Evolutionary conservation across 2,329 filamentous ascomycete species (phyloP).

Genomic region (Apiospora arundinis): DNA sequence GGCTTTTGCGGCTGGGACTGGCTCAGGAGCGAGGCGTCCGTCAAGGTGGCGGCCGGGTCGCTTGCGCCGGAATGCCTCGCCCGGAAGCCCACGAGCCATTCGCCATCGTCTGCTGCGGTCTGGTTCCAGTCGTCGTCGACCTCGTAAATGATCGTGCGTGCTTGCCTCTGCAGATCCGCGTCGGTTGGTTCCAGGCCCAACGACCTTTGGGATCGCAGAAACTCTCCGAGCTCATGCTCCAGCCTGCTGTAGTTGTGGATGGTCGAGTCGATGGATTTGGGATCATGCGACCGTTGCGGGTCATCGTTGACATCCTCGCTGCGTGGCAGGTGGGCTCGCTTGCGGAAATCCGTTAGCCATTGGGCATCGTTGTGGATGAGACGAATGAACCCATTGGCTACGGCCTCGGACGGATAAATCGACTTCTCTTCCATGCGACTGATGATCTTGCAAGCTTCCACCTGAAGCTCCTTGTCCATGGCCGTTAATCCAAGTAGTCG

Average conservation of each 20-base stretch:
- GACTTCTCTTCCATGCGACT: slow-evolving; percentile 61
- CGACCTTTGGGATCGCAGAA: slow-evolving; percentile 51
- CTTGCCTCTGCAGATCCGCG: slow-evolving; percentile 60
- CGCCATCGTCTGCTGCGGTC: slow-evolving; percentile 62
- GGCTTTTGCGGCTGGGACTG: slow-evolving; percentile 27
- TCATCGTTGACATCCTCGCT: slow-evolving; percentile 60
- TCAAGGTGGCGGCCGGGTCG: slow-evolving; percentile 32
- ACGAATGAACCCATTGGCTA: slow-evolving; percentile 63
- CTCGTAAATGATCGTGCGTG: slow-evolving; percentile 66
- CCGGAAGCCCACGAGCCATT: slow-evolving; percentile 61
- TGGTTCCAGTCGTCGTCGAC: slow-evolving; percentile 68
- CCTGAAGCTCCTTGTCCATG: slow-evolving; percentile 65
- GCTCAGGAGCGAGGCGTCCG: slow-evolving; percentile 27
- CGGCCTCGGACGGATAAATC: slow-evolving; percentile 53
- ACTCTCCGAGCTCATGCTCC: slow-evolving; percentile 62
- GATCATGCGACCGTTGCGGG: slow-evolving; percentile 57
- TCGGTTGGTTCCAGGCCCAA: slow-evolving; percentile 58
- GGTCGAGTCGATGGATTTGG: slow-evolving; percentile 62
- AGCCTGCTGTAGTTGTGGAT: slow-evolving; percentile 64
- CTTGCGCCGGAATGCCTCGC: slow-evolving; percentile 45
- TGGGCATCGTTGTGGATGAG: slow-evolving; percentile 54
- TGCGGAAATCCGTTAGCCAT: slow-evolving; percentile 64
- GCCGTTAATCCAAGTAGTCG: slow-evolving; percentile 62
- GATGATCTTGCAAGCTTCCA: slow-evolving; percentile 64
- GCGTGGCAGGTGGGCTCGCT: slow-evolving; percentile 62